Evolutionary conservation across 2,329 filamentous ascomycete species (phyloP), one percentile per base, ranked within the genome.

Genomic region (Colletotrichum cordylinicola): DNA sequence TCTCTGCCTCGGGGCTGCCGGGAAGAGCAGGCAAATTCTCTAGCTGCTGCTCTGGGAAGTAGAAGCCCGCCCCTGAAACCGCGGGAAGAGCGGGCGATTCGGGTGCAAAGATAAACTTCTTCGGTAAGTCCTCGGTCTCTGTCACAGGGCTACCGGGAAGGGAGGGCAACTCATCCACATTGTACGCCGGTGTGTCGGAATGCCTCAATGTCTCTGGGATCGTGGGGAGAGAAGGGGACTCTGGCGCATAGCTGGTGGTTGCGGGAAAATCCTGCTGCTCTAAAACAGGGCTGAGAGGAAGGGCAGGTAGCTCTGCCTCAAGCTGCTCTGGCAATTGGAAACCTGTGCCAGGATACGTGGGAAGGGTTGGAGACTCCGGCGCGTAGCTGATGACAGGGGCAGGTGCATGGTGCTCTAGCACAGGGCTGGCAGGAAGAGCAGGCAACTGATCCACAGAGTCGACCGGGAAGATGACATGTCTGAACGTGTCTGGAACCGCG

Each of bases 371-470:
- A 24, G 66, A 58, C n/a, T 60, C 43, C 21, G 56, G 66, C 24
- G 15, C 18, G n/a, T 39, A 64, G 13, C 13, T 39, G 33, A 29
- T 16, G 35, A 10, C 2, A 64, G 61, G 13, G 18, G 24, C n/a
- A 52, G 43, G 43, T 52, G 21, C 43, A 52, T 21, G 43, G 5
- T 79, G 74, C 15, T 79, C 56, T 18, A 31, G 21, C 43, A 29
- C 33, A 35, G 35, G 79, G 70, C 64, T 77, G 67, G 24, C 68
- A 24, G 18, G 73, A 29, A 75, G 81, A 29, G 62, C 56, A 16
- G 75, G 77, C 29, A 78, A 39, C n/a, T 77, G 48, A 10, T 60
- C 68, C 18, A 74, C 18, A 13, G 73, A 48, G 21, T 62, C 21
- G 27, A 64, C 58, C 4, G 60, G 39, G 21, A 43, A 29, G 24